A percentile compares a stretch with the other conserved stretches of the same genome.
These are phyloP conservation scores for Mycena albidolilacea DNA, from an alignment of 768 basidiomycete genomes.

Conservation along the genomic window DNA sequence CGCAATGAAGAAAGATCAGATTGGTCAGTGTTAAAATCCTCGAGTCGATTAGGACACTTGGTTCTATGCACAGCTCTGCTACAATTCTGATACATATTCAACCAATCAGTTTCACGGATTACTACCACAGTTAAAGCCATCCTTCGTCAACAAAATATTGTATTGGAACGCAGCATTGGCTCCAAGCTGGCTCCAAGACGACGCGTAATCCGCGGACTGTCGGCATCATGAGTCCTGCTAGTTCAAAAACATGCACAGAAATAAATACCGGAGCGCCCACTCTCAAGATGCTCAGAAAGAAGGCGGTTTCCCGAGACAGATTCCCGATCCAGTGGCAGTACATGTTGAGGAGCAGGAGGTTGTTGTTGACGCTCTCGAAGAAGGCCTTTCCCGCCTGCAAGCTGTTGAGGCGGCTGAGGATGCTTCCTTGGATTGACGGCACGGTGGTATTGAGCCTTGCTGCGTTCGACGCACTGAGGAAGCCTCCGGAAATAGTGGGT, in stretches of 20 bases:
- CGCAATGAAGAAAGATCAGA: background rate
- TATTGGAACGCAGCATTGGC: constrained; percentile 8
- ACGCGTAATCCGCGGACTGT: constrained; percentile 17
- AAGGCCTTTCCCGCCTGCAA: constrained; percentile 19
- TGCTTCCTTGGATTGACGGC: constrained; percentile 4
- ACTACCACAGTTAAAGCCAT: constrained; percentile 25
- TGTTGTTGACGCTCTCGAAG: constrained; percentile 32
- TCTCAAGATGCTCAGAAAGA: constrained; percentile 1
- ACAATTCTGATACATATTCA: background rate
- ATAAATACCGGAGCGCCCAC: constrained; percentile 12
- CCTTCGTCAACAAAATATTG: constrained; percentile 17
- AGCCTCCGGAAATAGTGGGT: background rate
- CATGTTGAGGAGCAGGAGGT: constrained; percentile 6
- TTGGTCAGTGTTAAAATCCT: background rate
- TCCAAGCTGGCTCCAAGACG: constrained; percentile 15
- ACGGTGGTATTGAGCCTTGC: constrained; percentile 12
- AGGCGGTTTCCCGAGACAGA: constrained; percentile 2
- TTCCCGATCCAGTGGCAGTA: constrained; percentile 28
- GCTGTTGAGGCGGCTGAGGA: constrained; percentile 8
- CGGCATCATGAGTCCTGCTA: constrained; percentile 4
- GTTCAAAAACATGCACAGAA: background rate
- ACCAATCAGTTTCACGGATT: background rate
- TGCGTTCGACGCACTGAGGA: constrained; percentile 18
- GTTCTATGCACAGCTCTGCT: background rate
- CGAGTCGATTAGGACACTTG: background rate